Evolutionary conservation across 2,329 filamentous ascomycete genomes (phyloP), one percentile per base, ranked within the genome.

Genomic region (Hymenoscyphus fructigenus): DNA sequence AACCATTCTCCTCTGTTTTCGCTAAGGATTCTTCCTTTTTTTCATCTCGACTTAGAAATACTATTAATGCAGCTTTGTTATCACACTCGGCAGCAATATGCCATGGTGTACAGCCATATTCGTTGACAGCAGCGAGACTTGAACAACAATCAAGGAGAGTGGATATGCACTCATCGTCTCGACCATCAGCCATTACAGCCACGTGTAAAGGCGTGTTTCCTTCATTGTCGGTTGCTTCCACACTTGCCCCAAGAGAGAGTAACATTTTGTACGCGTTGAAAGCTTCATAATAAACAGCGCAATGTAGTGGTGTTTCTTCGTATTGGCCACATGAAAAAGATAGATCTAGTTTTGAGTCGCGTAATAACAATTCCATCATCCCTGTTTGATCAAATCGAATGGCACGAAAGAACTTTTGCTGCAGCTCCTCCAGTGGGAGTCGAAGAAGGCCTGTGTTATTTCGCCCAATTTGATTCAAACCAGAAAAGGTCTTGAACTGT

Each of bases 101-200:
- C 50, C 50, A 57, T n/a, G 29, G 7, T 4, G 47, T 62, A n/a
- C 12, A 5, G 1, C 32, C 60, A 32, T 38, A 3, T 28, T 44
- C 6, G 4, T 28, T 28, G 1, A 44, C 32, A n/a, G 23, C 14
- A 47, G 28, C 10, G 17, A 41, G 7, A 5, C 6, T 29, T 17
- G 50, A 29, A 3, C 60, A 32, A 29, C 57, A 17, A 9, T 62
- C 32, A n/a, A 62, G 60, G 20, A 62, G 60, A 10, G 44, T 14
- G 6, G 50, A 28, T 32, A 47, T 29, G 9, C 32, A 57, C 15
- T 3, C 15, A 4, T 28, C n/a, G 15, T 41, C 1, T 28, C 60
- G 36, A 5, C 20, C 23, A 5, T n/a, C 17, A 1, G 7, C 0
- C 0, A 1, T 2, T 10, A 4, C 32, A 7, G 60, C 60, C 15